phyloP scores from a whole-genome alignment of 495 filamentous ascomycete species.

The Penicillium bovifimosum region DNA sequence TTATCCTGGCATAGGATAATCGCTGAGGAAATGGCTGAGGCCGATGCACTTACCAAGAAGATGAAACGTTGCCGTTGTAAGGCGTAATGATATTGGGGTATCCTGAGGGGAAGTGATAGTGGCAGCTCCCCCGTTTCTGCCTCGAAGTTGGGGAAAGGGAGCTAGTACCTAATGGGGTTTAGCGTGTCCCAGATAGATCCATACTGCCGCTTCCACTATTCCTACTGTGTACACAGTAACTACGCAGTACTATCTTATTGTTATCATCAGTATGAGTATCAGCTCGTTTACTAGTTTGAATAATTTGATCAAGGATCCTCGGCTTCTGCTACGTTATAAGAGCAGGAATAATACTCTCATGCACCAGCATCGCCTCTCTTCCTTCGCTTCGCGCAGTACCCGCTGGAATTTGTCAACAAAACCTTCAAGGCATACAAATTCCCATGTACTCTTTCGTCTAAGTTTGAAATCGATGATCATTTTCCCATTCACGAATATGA shows the following conservation, averaged over 20 bases:
- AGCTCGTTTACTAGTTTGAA: background rate
- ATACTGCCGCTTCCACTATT: too few species aligned
- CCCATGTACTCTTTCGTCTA: background rate
- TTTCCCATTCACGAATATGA: background rate
- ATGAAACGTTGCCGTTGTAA: background rate
- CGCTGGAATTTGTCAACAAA: slow-evolving; percentile 3
- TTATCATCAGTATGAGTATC: background rate
- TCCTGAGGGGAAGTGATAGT: background rate
- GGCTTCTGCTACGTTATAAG: background rate
- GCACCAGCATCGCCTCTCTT: background rate
- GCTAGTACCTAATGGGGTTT: background rate
- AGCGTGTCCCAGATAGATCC: background rate
- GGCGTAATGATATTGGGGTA: too few species aligned
- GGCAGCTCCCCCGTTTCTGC: background rate
- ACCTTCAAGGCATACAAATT: background rate
- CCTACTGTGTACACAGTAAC: too few species aligned
- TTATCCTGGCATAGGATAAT: background rate
- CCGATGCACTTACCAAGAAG: background rate
- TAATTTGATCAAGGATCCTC: background rate
- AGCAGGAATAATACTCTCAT: background rate
- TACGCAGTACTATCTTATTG: too few species aligned
- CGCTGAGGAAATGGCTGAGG: background rate
- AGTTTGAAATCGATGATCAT: background rate
- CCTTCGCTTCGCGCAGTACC: background rate
- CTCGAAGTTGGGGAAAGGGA: slow-evolving; percentile 3